Conservation (phyloP, 306 rosid genomes). For the Cucurbita ficifolia region DNA sequence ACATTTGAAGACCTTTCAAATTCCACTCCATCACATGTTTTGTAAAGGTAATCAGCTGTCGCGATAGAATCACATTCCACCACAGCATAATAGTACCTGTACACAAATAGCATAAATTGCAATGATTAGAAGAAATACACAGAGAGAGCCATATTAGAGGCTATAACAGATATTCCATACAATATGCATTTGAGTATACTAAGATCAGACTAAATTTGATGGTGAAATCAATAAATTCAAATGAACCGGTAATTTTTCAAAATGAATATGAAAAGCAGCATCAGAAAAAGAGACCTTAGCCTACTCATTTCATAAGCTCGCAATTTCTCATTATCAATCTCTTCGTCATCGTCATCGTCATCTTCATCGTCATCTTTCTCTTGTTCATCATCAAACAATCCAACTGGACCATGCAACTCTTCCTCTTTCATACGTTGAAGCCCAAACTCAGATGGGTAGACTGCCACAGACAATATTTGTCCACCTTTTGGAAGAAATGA, state of each 20-base stretch:
- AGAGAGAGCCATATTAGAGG: not conserved
- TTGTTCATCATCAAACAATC: slow-evolving; percentile 45
- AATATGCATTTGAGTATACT: not conserved
- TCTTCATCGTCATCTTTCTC: slow-evolving; percentile 25
- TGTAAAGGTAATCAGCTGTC: slow-evolving; percentile 70
- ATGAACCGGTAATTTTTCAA: not conserved
- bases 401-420: slow-evolving; percentile 72
- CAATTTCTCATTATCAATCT: slow-evolving; percentile 46
- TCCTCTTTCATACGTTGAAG: slow-evolving; percentile 77
- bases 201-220: not conserved
- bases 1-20: slow-evolving; percentile 58
- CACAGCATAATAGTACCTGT: slow-evolving; percentile 71
- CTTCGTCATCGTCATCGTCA: slow-evolving; percentile 16
- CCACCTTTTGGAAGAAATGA: slow-evolving; percentile 67
- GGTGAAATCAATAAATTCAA: not conserved
- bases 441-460: slow-evolving; percentile 91
- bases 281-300: slow-evolving; percentile 35
- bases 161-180: not conserved
- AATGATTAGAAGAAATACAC: not conserved
- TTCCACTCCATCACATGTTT: slow-evolving; percentile 70
- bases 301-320: slow-evolving; percentile 67
- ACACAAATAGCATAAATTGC: not conserved
- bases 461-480: slow-evolving; percentile 50
- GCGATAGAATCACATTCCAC: slow-evolving; percentile 74
- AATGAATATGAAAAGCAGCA: not conserved